Evolutionary conservation across 345 rosid genomes (phyloP), one percentile per base, ranked within the genome.

Genomic region (Acer negundo): DNA sequence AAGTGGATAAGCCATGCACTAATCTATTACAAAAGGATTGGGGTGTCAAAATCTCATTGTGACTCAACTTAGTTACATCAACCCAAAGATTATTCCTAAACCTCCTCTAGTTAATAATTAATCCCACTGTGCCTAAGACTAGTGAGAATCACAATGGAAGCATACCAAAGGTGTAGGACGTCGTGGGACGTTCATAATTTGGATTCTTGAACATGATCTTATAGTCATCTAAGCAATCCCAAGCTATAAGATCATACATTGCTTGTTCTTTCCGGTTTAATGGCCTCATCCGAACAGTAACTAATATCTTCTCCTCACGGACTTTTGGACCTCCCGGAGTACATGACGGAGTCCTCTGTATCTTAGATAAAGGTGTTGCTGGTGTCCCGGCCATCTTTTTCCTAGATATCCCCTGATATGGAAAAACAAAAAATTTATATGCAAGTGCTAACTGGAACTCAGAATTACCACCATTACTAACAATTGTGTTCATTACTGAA

Each of bases 231-330:
- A 88, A 85, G 79, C 93, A 93, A 67, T 93, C 97, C 99, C 98
- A 95, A 11, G 99, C 97, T 55, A 95, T 82, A 76, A 95, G 98
- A 81, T 93, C 98, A 71, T 93, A 95, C 81, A 90, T 70, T 9
- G 97, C 91, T 73, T 89, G 99, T 78, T 95, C 99, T 83, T 87
- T 90, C 81, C 91, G 80, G 83, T 83, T 93, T 74, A 95, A 77
- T 10, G 98, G 98, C 87, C 99, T 87, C 67, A 95, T 78, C 73
- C 98, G 82, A 20, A 93, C 96, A 0, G 98, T 93, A 16, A 95
- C 99, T 72, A 90, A 76, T 75, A 95, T 95, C 84, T 91, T 95
- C 87, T 93, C 99, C 82, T 95, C 99, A 5, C 87, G 85, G 55
- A 69, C 83, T 81, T 78, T 90, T 1, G 89, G 70, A 42, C 90